Percentiles rank a stretch among this genome's conserved stretches.
Evolutionary conservation across 805 yeast species (phyloP).

Genomic region (Teunomyces tritomae): DNA sequence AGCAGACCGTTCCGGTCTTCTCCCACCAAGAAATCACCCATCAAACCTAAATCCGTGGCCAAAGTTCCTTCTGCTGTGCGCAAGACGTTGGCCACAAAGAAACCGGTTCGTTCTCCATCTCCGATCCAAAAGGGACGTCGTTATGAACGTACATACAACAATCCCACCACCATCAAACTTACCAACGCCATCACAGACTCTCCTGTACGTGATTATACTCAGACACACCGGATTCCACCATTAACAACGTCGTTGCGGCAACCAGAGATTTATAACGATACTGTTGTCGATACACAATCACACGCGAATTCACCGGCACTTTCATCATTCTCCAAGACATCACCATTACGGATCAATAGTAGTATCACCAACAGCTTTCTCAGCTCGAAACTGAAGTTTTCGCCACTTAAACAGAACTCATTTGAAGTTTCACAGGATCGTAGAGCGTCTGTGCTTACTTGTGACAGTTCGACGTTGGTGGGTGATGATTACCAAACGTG

Average conservation of each 20-base stretch:
- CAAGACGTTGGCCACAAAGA: not conserved
- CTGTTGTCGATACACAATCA: not conserved
- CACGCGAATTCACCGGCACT: not conserved
- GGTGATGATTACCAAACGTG: conserved; percentile 42
- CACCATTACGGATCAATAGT: conserved; percentile 4
- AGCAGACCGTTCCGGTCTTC: not conserved
- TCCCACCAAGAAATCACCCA: conserved; percentile 1
- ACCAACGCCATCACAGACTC: conserved; percentile 6
- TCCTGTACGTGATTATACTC: not conserved
- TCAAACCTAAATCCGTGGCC: not conserved
- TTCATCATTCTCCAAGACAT: conserved; percentile 1
- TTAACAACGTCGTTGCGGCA: not conserved
- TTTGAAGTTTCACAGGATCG: not conserved
- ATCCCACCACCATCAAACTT: conserved; percentile 8
- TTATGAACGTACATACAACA: conserved; percentile 1
- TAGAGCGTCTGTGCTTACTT: conserved; percentile 19
- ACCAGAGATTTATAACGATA: not conserved
- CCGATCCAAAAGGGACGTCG: not conserved
- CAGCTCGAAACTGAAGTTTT: not conserved
- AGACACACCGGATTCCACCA: not conserved
- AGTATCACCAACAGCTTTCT: not conserved
- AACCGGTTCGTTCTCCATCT: not conserved
- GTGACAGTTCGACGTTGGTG: conserved; percentile 37
- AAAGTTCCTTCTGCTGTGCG: not conserved
- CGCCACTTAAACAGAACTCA: not conserved